A percentile compares a stretch with the other conserved stretches of the same genome.
phyloP scores from a whole-genome alignment of 1,139 yeast genomes.

The Hanseniaspora sp. region DNA sequence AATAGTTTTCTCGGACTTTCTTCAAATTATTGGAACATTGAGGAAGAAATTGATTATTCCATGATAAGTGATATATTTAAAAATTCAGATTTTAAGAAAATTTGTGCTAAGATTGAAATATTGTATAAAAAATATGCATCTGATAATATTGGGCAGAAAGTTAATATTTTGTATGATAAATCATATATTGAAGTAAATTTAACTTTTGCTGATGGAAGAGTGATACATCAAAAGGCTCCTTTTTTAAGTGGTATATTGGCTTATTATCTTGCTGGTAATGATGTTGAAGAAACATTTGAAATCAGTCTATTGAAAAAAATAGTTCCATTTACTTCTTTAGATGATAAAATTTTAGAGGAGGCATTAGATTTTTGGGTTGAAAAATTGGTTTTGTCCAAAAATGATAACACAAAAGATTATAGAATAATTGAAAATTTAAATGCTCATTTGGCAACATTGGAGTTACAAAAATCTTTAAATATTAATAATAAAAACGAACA shows the following conservation, averaged over 20 bases:
- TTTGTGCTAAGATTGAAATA: not conserved
- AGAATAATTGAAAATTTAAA: not conserved
- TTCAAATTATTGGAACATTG: slow-evolving; percentile 24
- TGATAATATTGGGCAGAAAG: slow-evolving; percentile 46
- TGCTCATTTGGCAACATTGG: slow-evolving; percentile 31
- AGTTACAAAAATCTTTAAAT: slow-evolving; percentile 21
- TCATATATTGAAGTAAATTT: slow-evolving; percentile 57
- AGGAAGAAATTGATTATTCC: slow-evolving; percentile 16
- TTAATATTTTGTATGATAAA: slow-evolving; percentile 47
- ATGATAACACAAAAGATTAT: not conserved
- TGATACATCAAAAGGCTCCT: slow-evolving; percentile 39
- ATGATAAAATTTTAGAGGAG: slow-evolving; percentile 25
- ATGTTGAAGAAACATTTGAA: slow-evolving; percentile 20
- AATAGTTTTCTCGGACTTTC: slow-evolving; percentile 25
- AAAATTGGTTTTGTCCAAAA: slow-evolving; percentile 35
- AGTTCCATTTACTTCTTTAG: slow-evolving; percentile 26
- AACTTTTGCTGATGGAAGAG: slow-evolving; percentile 37
- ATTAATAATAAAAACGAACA: not conserved
- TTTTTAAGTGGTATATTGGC: slow-evolving; percentile 21
- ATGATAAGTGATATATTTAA: slow-evolving; percentile 36
- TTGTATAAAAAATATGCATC: not conserved
- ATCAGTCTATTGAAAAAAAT: slow-evolving; percentile 24
- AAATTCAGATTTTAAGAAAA: slow-evolving; percentile 31
- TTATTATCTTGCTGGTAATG: not conserved
- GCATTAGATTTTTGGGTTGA: slow-evolving; percentile 49